Evolutionary conservation across 2,329 filamentous ascomycete species (phyloP).

Genomic region (Fusarium sambucinum): DNA sequence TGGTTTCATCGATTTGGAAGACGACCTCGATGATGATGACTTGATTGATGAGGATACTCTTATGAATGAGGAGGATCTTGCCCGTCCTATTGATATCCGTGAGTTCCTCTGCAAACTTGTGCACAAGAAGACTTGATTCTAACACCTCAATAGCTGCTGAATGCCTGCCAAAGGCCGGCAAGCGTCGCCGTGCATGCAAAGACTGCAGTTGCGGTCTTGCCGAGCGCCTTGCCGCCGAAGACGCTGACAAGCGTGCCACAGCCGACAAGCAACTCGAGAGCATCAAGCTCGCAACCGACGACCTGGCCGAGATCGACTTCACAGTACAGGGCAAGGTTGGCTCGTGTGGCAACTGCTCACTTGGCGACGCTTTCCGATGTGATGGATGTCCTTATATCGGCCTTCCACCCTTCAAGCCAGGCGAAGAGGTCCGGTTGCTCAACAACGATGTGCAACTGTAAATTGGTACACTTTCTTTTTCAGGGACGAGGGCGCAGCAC

Average conservation of each 20-base stretch:
- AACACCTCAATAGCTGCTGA: conserved; percentile 71
- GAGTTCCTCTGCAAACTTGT: conserved; percentile 56
- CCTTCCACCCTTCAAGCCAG: conserved; percentile 94
- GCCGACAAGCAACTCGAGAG: conserved; percentile 74
- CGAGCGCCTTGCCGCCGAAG: conserved; percentile 86
- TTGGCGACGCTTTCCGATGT: conserved; percentile 90
- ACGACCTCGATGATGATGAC: conserved; percentile 80
- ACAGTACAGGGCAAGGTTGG: conserved; percentile 98
- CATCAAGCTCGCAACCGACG: conserved; percentile 78
- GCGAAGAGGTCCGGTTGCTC: conserved; percentile 89
- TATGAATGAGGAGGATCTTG: conserved; percentile 86
- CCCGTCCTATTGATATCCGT: conserved; percentile 83
- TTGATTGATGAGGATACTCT: conserved; percentile 92
- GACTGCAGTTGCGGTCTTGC: conserved; percentile 97
- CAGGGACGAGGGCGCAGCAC: conserved; percentile 39
- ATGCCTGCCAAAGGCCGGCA: conserved; percentile 87
- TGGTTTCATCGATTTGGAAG: conserved; percentile 75
- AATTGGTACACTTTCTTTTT: conserved; percentile 9
- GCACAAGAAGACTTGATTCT: conserved; percentile 14
- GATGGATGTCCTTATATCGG: conserved; percentile 85
- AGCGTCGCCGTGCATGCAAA: conserved; percentile 94
- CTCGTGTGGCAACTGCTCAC: conserved; percentile 91
- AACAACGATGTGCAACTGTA: conserved; percentile 89
- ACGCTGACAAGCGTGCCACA: conserved; percentile 76
- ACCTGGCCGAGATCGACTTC: conserved; percentile 90